Base-by-base conservation (phyloP, 352 stramenopile genomes). In the Peronospora farinosa region DNA sequence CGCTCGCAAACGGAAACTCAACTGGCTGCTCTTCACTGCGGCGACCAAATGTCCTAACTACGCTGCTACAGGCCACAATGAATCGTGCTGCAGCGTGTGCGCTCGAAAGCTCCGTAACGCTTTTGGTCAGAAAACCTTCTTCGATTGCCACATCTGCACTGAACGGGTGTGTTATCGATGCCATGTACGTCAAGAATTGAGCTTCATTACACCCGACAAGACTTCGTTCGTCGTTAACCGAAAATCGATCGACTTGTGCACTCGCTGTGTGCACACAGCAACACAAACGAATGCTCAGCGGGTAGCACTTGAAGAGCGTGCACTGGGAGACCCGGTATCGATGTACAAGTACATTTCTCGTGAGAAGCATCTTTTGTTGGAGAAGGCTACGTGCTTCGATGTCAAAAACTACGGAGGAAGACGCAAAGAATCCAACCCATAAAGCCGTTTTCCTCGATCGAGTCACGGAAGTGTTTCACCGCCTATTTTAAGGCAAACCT, bases 221-320 rank as follows among this genome's bases (percentile, higher is more conserved):
- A 44, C 15, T 6, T 48, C 46, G 13, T 54, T 62, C 42, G 12
- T 53, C n/a, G 37, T 69, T 25, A 50, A 60, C 21, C 51, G 63
- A 39, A 65, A 61, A 9, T 2, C 45, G 9, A 38, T 69, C 16
- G 51, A 67, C 12, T 51, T 67, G 47, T 72, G 64, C 30, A 66
- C 55, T 7, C 51, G 60, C 2, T 72, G 64, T 31, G 55, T 67
- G 1, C 51, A 67, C 38, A 64, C 57, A 2, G 55, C 62, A 15
- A 56, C 53, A 13, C 65, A 72, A 12, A 60, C 44, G 31, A 72
- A 65, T 28, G 51, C 65, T n/a, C 46, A 51, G 21, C 39, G 42
- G 2, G 57, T 71, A 13, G 65, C 65, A 6, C 47, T 65, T 11
- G 52, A 69, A 15, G 65, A 74, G 44, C 42, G 65, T 3, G 57